A percentile compares a stretch with the other conserved stretches of the same genome.
These are phyloP conservation scores for Anacardium occidentale DNA, from an alignment of 345 rosid genomes.

Conservation along the genomic window DNA sequence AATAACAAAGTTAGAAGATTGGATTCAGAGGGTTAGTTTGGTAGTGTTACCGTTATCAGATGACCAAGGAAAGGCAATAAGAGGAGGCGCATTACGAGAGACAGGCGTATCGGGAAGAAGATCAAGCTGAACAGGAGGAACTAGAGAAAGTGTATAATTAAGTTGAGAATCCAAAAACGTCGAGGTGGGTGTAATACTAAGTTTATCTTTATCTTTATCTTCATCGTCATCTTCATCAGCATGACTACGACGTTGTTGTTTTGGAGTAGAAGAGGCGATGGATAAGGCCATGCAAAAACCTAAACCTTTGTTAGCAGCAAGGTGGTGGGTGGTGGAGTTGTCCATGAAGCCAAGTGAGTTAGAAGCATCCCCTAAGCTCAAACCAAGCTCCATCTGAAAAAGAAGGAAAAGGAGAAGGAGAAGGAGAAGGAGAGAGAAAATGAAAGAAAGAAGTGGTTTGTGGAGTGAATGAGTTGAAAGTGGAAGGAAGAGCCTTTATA, in stretches of 20 bases:
- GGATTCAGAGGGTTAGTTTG: background rate
- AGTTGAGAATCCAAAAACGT: background rate
- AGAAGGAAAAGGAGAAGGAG: background rate
- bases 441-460: background rate
- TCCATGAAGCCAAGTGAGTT: slow-evolving; percentile 26
- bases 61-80: slow-evolving; percentile 1
- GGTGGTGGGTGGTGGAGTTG: slow-evolving; percentile 5
- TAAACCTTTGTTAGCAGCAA: slow-evolving; percentile 2
- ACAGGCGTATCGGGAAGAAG: slow-evolving; percentile 35
- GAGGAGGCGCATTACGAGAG: slow-evolving; percentile 14
- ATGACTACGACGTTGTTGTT: background rate
- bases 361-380: slow-evolving; percentile 30
- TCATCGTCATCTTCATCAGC: background rate
- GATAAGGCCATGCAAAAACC: slow-evolving; percentile 33
- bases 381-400: slow-evolving; percentile 31
- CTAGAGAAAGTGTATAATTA: background rate
- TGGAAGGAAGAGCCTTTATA: slow-evolving; percentile 1
- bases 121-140: slow-evolving; percentile 33
- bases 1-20: too few relatives aligned
- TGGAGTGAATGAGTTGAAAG: slow-evolving; percentile 7
- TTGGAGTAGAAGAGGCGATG: slow-evolving; percentile 11
- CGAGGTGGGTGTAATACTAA: background rate
- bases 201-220: background rate
- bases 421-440: background rate
- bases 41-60: background rate